phyloP scores from a whole-genome alignment of 208 protist genomes.

The Leptomonas seymouri region DNA sequence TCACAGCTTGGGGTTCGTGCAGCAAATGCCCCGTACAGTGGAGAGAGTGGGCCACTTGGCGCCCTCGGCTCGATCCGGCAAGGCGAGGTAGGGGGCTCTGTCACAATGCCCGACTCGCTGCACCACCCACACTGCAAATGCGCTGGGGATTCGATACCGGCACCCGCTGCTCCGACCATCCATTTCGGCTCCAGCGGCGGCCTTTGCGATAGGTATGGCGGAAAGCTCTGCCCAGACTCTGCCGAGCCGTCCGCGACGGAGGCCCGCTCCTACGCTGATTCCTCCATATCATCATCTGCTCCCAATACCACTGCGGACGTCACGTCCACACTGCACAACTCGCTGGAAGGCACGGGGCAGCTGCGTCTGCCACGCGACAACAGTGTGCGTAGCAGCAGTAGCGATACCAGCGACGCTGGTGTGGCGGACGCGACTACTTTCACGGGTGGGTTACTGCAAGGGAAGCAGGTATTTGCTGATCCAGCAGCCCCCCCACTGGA shows the following conservation, averaged over 20 bases:
- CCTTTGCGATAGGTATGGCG: not conserved
- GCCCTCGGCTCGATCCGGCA: not conserved
- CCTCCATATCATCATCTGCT: not conserved
- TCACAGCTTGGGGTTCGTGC: not conserved
- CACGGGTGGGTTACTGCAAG: not conserved
- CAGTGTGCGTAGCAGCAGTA: slow-evolving; percentile 10
- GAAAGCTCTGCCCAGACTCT: slow-evolving; percentile 8
- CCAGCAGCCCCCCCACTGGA: not conserved
- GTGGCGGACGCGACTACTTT: not conserved
- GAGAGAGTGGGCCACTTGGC: not conserved
- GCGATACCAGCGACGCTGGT: not conserved
- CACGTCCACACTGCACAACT: not conserved
- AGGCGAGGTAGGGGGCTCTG: not conserved
- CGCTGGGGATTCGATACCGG: not conserved
- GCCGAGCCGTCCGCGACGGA: not conserved
- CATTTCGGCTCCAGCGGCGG: not conserved
- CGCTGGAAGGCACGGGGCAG: slow-evolving; percentile 13
- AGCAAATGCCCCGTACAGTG: not conserved
- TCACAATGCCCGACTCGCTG: not conserved
- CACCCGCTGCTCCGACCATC: not conserved
- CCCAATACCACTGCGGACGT: not conserved
- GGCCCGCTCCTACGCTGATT: not conserved
- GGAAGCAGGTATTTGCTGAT: not conserved
- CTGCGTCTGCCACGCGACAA: slow-evolving; percentile 21
- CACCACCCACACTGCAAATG: slow-evolving; percentile 5